Conservation (phyloP, 106 monocot genomes). For the Gastrodia elata region DNA sequence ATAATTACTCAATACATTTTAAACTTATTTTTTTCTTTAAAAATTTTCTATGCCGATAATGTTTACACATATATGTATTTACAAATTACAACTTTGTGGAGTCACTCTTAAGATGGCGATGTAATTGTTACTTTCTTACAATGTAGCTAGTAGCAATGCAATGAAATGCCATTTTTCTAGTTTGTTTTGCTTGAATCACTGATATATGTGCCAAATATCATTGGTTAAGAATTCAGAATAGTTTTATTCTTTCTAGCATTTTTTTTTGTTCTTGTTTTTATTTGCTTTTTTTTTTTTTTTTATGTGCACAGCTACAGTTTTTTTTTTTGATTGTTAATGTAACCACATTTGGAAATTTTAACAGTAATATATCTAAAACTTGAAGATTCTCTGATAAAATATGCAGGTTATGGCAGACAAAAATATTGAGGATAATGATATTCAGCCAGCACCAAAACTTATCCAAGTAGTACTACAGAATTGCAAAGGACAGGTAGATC, state of each 20-base stretch:
- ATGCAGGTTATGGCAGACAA: constrained; percentile 86
- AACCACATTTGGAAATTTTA: not conserved
- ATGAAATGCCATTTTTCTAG: not conserved
- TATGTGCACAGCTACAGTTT: not conserved
- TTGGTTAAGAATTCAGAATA: not conserved
- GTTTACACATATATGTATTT: not conserved
- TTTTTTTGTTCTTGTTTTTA: not conserved
- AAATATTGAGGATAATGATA: constrained; percentile 91
- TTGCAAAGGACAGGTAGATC: constrained; percentile 96
- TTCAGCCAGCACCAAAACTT: constrained; percentile 90
- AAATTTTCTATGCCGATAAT: not conserved
- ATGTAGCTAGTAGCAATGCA: not conserved
- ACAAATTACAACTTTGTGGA: not conserved
- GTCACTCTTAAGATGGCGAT: not conserved
- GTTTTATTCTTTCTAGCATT: not conserved
- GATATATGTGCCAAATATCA: not conserved
- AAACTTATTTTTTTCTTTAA: not conserved
- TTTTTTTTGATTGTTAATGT: not conserved
- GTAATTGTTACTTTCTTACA: not conserved
- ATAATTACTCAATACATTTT: not conserved
- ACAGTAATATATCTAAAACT: not conserved
- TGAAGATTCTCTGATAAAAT: constrained; percentile 5
- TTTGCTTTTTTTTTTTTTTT: not conserved
- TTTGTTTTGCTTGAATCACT: not conserved
- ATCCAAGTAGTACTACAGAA: constrained; percentile 98